Base-by-base conservation (phyloP, 2,329 filamentous ascomycete species). In the Botrytis byssoidea region DNA sequence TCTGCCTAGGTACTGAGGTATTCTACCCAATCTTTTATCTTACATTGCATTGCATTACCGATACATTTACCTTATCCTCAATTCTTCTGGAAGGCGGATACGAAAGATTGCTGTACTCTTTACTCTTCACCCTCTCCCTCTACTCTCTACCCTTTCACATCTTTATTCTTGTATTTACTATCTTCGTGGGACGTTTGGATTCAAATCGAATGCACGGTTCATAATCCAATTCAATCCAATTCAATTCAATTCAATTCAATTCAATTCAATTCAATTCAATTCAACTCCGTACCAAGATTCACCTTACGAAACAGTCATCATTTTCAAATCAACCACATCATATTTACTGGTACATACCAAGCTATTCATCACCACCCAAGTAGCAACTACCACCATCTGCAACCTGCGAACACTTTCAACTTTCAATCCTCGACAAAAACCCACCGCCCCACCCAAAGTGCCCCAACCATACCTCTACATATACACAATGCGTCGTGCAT, bases 401-500 rank as follows among this genome's bases (percentile, higher is more conserved):
- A 65, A 65, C 40, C 69, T 65, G 29, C 59, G 35, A 55, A 22
- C 65, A 16, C 48, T 68, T 9, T 68, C 65, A 55, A 57, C 48
- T 42, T 55, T 55, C 65, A 71, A 71, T 37, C 46, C 46, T 71
- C 63, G n/a, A 68, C 9, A 55, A 68, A 65, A 72, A 72, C 48
- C 70, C 61, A 68, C 63, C 61, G 48, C 70, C 70, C 70, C 71
- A 48, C 64, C 14, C 32, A 70, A 40, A 35, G n/a, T 46, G 59
- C 44, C 32, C 63, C 29, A 48, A 46, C 57, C 70, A 60, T 10
- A 55, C n/a, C 14, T 55, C 14, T 29, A 35, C 16, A 40, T 29
- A 60, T 71, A 71, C 76, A 80, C 51, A 74, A 81, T 81, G 80
- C 78, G 74, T 74, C 79, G 80, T 73, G 77, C 78, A 12, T 79